Evolutionary conservation across 164 flowering plant genomes (phyloP), one percentile per base, ranked within the genome.

Genomic region (Protea cynaroides): DNA sequence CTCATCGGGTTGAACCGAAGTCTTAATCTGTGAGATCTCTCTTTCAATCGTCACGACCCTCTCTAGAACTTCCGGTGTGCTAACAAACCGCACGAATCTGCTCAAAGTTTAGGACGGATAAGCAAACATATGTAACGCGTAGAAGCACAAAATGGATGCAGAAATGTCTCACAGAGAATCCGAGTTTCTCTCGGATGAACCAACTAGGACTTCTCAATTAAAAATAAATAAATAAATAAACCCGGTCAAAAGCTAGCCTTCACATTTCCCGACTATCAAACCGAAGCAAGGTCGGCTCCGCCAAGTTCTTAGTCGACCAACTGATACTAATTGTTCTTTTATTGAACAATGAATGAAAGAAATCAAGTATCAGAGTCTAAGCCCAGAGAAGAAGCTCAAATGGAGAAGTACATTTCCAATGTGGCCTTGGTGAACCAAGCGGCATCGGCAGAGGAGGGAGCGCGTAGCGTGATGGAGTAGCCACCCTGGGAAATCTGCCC

Each of bases 11-110:
- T 80, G 84, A 70, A 85, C 71, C 0, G 97, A 90, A 65, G 59
- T 65, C 74, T 89, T 87, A 64, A 89, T 85, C 83, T 92, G 94
- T 51, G 68, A 71, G 43, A 92, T 81, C 81, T 92, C 98, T 47
- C 51, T 81, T 83, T 92, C 94, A 44, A 83, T 77, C 8, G 86
- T 81, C 37, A 85, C 92, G 75, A 89, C 81, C 69, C 98, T 80
- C 83, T 92, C 98, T 34, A 92, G 85, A 68, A 89, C 82, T 68
- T 92, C 98, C 1, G 98, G 98, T 12, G 94, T 78, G 65, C 78
- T 83, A 22, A 92, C 89, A 79, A 92, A 92, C 65, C 86, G 76
- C 77, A 92, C 98, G 74, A 92, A 92, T 75, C 97, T 92, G 78
- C 59, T 18, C 15, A 62, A 65, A 62, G 43, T 38, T 38, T 36